These are phyloP conservation scores for Arthromyces matolae DNA, from an alignment of 768 basidiomycete species.

Conservation along the genomic window DNA sequence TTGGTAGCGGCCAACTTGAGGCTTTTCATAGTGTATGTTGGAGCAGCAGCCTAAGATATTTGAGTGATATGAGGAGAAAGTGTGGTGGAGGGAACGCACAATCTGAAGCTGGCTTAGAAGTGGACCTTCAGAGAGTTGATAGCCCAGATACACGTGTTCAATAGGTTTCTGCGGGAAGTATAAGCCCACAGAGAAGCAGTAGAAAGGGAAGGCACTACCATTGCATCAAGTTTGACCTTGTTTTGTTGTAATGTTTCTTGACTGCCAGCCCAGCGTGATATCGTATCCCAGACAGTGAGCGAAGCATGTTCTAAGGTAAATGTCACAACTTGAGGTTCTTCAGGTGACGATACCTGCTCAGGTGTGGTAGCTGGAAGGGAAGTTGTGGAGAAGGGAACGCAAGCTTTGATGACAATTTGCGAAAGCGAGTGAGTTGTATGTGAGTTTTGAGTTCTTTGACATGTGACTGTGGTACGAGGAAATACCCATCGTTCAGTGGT, in stretches of 20 bases:
- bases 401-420: slow-evolving; percentile 39
- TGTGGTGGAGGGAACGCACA: slow-evolving; percentile 32
- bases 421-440: slow-evolving; percentile 15
- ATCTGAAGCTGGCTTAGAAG: slow-evolving; percentile 57
- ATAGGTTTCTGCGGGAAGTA: slow-evolving; percentile 32
- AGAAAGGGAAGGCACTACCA: slow-evolving; percentile 35
- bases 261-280: slow-evolving; percentile 60
- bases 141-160: slow-evolving; percentile 50
- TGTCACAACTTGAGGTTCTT: slow-evolving; percentile 32
- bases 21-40: slow-evolving; percentile 50
- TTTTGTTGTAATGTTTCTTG: slow-evolving; percentile 50
- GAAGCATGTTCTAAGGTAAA: slow-evolving; percentile 49
- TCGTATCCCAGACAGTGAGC: slow-evolving; percentile 50
- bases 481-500: slow-evolving; percentile 64
- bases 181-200: not conserved
- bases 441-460: slow-evolving; percentile 36
- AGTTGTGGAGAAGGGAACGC: slow-evolving; percentile 37
- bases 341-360: not conserved
- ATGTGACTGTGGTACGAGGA: slow-evolving; percentile 55
- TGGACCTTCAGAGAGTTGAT: slow-evolving; percentile 53
- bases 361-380: not conserved
- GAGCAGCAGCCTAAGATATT: slow-evolving; percentile 37
- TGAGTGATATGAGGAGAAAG: not conserved
- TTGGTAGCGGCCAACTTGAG: slow-evolving; percentile 47
- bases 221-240: slow-evolving; percentile 36